A percentile compares a stretch with the other conserved stretches of the same genome.
phyloP scores from a whole-genome alignment of 192 early-diverging fungal species.

The Entophlyctis luteolus region DNA sequence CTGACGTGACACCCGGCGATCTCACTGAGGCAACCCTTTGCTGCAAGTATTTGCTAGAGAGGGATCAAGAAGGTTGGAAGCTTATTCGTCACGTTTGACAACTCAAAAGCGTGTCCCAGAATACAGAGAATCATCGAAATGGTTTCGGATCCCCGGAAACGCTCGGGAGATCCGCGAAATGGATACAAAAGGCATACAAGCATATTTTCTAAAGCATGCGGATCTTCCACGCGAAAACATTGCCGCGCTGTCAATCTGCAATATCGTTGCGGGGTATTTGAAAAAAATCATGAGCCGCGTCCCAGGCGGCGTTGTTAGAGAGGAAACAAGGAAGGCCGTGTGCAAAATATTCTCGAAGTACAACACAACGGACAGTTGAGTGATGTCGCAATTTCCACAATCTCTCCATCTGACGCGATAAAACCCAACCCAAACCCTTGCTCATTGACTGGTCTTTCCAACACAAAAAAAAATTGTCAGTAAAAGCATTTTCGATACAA shows the following conservation, averaged over 20 bases:
- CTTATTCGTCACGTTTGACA: background rate
- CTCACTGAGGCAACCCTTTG: background rate
- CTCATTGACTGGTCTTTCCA: too few relatives aligned
- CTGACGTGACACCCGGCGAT: too few relatives aligned
- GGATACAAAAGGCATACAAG: background rate
- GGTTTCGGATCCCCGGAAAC: constrained; percentile 10
- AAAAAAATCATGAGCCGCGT: constrained; percentile 3
- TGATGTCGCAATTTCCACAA: too few relatives aligned
- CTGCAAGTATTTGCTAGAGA: background rate
- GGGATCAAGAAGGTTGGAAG: background rate
- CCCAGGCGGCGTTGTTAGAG: constrained; percentile 7
- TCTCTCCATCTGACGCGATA: too few relatives aligned
- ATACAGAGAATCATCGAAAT: constrained; percentile 9
- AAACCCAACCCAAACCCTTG: too few relatives aligned
- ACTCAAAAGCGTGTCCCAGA: background rate
- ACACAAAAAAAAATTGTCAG: background rate
- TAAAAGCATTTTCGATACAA: background rate
- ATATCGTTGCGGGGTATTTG: constrained; percentile 26
- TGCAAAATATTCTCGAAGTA: background rate
- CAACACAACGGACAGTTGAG: too few relatives aligned
- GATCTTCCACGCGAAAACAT: background rate
- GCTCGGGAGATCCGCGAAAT: constrained; percentile 2
- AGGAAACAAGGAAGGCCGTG: constrained; percentile 14
- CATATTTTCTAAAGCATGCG: background rate
- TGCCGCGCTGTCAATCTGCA: background rate